Percentiles rank a stretch among this genome's conserved stretches.
These are phyloP conservation scores for Artemisia princeps DNA, from an alignment of 140 eudicot species.

Conservation along the genomic window DNA sequence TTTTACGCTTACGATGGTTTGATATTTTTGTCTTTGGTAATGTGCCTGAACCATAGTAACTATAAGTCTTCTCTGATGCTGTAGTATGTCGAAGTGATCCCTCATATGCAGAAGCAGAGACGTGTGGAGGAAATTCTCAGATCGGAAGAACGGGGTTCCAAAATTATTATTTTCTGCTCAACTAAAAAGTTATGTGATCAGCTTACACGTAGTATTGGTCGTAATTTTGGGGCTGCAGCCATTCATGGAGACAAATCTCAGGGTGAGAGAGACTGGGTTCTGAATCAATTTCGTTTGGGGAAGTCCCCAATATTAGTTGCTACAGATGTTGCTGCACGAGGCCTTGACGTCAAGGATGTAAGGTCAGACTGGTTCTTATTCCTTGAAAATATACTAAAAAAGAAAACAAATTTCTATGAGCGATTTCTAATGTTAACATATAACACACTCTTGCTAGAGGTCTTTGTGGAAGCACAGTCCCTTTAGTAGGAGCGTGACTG, in stretches of 20 bases:
- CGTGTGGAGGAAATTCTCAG: slow-evolving; percentile 89
- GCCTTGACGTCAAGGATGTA: slow-evolving; percentile 79
- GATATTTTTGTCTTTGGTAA: neutral
- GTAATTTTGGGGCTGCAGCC: slow-evolving; percentile 86
- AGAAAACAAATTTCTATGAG: neutral
- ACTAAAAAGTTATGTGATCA: slow-evolving; percentile 75
- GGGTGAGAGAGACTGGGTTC: slow-evolving; percentile 74
- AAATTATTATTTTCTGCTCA: slow-evolving; percentile 66
- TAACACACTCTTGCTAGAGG: neutral
- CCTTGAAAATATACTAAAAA: neutral
- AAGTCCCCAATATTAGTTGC: slow-evolving; percentile 78
- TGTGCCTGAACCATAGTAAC: neutral
- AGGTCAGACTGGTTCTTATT: slow-evolving; percentile 35
- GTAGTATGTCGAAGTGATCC: slow-evolving; percentile 83
- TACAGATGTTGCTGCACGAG: slow-evolving; percentile 93
- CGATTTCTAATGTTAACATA: neutral
- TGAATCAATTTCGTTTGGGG: slow-evolving; percentile 71
- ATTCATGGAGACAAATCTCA: slow-evolving; percentile 92
- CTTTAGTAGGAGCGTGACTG: too few species aligned
- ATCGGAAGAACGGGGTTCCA: slow-evolving; percentile 85
- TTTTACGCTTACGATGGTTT: neutral
- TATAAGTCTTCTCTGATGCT: neutral
- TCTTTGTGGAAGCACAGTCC: neutral
- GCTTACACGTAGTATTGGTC: slow-evolving; percentile 65
- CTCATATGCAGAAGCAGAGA: slow-evolving; percentile 80